These are phyloP conservation scores for Pythium brassicae DNA, from an alignment of 352 stramenopile genomes.

Conservation along the genomic window DNA sequence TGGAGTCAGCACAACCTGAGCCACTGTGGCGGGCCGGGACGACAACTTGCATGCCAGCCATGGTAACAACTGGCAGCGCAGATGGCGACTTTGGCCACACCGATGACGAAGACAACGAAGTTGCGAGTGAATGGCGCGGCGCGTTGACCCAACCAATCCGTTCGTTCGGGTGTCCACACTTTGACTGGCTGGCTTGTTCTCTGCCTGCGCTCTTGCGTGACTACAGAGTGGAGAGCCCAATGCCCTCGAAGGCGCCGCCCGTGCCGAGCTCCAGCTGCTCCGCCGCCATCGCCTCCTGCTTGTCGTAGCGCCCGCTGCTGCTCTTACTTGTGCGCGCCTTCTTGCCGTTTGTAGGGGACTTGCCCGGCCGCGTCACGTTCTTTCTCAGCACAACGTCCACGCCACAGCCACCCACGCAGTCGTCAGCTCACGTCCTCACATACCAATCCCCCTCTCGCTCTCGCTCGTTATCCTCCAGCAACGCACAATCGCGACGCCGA, in stretches of 20 bases:
- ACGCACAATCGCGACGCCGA: slow-evolving; percentile 59
- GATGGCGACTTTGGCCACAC: too few species aligned
- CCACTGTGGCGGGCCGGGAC: too few species aligned
- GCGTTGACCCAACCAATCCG: too few species aligned
- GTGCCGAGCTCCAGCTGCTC: slow-evolving; percentile 52
- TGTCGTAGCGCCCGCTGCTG: slow-evolving; percentile 20
- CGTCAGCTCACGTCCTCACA: too few species aligned
- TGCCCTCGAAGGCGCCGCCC: slow-evolving; percentile 44
- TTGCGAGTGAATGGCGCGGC: too few species aligned
- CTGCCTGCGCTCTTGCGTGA: neutral
- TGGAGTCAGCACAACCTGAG: too few species aligned
- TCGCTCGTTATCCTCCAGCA: too few species aligned
- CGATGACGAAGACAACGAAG: too few species aligned
- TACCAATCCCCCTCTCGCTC: neutral
- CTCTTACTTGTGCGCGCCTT: slow-evolving; percentile 22
- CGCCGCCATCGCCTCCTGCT: slow-evolving; percentile 43
- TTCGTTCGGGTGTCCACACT: too few species aligned
- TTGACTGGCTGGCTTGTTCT: too few species aligned
- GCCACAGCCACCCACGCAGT: neutral
- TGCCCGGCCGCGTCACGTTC: slow-evolving; percentile 48
- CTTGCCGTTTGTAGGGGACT: slow-evolving; percentile 33
- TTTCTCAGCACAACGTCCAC: slow-evolving; percentile 11
- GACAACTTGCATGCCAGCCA: too few species aligned
- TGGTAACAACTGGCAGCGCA: too few species aligned
- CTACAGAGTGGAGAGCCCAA: slow-evolving; percentile 64